These are phyloP conservation scores for Umbelopsis ramanniana DNA, from an alignment of 192 early-diverging fungal genomes.

Conservation along the genomic window DNA sequence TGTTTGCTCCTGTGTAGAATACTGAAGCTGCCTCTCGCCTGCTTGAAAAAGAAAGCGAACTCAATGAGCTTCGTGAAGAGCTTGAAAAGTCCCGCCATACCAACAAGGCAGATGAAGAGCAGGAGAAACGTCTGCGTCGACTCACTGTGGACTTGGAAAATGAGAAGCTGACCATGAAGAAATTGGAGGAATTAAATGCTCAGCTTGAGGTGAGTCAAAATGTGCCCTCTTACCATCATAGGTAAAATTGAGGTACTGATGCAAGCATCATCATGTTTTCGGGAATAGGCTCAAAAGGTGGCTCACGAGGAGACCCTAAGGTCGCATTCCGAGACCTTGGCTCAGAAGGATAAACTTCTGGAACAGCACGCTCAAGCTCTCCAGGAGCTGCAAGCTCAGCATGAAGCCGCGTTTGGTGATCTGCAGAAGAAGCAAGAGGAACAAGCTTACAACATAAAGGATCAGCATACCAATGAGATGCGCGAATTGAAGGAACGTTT, in stretches of 20 bases:
- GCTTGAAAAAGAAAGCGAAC: constrained; percentile 39
- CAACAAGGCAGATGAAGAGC: constrained; percentile 26
- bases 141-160: constrained; percentile 41
- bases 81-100: constrained; percentile 29
- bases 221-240: too few relatives aligned
- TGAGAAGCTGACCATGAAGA: constrained; percentile 40
- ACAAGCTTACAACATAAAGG: background rate
- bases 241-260: too few relatives aligned
- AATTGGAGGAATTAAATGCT: constrained; percentile 38
- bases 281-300: constrained; percentile 34
- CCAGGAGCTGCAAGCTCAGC: constrained; percentile 20
- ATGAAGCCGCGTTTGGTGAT: constrained; percentile 22
- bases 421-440: constrained; percentile 30
- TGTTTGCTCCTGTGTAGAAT: constrained; percentile 24
- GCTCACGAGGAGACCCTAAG: constrained; percentile 33
- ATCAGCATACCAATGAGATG: constrained; percentile 24
- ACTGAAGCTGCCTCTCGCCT: constrained; percentile 26
- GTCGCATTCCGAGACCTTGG: constrained; percentile 32
- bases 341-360: constrained; percentile 33
- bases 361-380: constrained; percentile 34
- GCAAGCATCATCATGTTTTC: background rate
- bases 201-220: constrained; percentile 36
- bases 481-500: constrained; percentile 22
- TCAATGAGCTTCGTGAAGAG: constrained; percentile 29
- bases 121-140: constrained; percentile 34